phyloP scores from a whole-genome alignment of 1,139 yeast species.

The Kurtzmaniella quercitrusa region DNA sequence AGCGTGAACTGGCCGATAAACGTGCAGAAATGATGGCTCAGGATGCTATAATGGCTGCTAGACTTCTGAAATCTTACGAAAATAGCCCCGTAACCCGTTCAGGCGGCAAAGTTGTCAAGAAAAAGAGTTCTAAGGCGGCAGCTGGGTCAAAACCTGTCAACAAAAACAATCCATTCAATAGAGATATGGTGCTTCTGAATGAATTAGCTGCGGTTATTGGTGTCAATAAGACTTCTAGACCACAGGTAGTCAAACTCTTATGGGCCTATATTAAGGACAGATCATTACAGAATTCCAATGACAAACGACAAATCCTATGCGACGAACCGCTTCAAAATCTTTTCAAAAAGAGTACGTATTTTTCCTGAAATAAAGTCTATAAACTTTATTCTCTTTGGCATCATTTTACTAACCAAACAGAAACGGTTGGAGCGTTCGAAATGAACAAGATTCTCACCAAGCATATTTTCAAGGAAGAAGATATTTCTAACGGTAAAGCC shows the following conservation, averaged over 20 bases:
- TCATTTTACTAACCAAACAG: slow-evolving; percentile 22
- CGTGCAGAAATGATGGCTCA: slow-evolving; percentile 31
- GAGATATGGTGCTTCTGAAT: slow-evolving; percentile 43
- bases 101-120: slow-evolving; percentile 6
- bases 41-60: slow-evolving; percentile 46
- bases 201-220: slow-evolving; percentile 46
- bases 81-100: slow-evolving; percentile 19
- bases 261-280: slow-evolving; percentile 73
- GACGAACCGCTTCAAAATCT: slow-evolving; percentile 58
- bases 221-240: slow-evolving; percentile 47
- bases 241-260: slow-evolving; percentile 65
- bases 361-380: neutral
- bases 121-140: slow-evolving; percentile 5
- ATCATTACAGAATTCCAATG: slow-evolving; percentile 64
- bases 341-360: slow-evolving; percentile 47
- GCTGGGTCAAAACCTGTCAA: slow-evolving; percentile 8
- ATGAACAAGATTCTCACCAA: slow-evolving; percentile 59
- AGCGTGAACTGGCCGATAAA: slow-evolving; percentile 23
- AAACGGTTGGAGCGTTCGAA: slow-evolving; percentile 58
- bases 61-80: slow-evolving; percentile 36
- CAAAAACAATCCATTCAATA: slow-evolving; percentile 31
- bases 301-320: slow-evolving; percentile 63
- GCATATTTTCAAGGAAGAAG: slow-evolving; percentile 50
- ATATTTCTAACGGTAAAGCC: slow-evolving; percentile 10
- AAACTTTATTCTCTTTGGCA: neutral